Evolutionary conservation across 176 grass and related monocot species (phyloP).

Genomic region (Phyllostachys edulis): DNA sequence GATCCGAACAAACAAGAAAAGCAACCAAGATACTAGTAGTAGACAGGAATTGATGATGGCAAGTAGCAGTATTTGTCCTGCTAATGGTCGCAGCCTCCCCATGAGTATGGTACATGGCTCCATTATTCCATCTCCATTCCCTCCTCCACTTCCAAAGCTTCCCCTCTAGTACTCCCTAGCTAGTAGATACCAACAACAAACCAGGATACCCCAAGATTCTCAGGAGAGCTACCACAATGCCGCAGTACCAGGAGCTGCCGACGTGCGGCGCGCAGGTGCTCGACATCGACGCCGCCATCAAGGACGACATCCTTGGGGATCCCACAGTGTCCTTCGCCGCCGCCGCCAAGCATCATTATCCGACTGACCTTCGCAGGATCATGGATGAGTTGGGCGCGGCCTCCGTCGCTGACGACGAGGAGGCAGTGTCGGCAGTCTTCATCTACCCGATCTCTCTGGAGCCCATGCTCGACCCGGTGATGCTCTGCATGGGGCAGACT

Average conservation of each 20-base stretch:
- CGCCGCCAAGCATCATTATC: background rate
- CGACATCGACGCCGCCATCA: background rate
- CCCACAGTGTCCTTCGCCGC: background rate
- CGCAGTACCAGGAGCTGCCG: background rate
- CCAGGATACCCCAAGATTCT: too few relatives aligned
- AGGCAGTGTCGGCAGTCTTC: slow-evolving; percentile 78
- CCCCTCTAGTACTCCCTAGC: too few relatives aligned
- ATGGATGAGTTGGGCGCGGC: too few relatives aligned
- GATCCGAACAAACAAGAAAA: too few relatives aligned
- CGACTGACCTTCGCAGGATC: background rate
- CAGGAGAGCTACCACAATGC: background rate
- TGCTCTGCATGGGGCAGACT: slow-evolving; percentile 93
- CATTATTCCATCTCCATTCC: too few relatives aligned
- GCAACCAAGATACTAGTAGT: background rate
- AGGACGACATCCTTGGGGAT: background rate
- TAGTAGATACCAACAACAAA: too few relatives aligned
- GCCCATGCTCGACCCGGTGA: slow-evolving; percentile 97
- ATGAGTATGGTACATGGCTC: too few relatives aligned
- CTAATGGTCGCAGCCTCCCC: too few relatives aligned
- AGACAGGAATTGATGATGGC: background rate
- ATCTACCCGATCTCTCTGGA: slow-evolving; percentile 96
- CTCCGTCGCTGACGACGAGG: background rate
- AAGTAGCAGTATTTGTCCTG: too few relatives aligned
- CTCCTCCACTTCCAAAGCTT: too few relatives aligned
- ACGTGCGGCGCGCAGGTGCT: background rate